Evolutionary conservation across 2,329 filamentous ascomycete species (phyloP).

Genomic region (Fusarium anthophilum): DNA sequence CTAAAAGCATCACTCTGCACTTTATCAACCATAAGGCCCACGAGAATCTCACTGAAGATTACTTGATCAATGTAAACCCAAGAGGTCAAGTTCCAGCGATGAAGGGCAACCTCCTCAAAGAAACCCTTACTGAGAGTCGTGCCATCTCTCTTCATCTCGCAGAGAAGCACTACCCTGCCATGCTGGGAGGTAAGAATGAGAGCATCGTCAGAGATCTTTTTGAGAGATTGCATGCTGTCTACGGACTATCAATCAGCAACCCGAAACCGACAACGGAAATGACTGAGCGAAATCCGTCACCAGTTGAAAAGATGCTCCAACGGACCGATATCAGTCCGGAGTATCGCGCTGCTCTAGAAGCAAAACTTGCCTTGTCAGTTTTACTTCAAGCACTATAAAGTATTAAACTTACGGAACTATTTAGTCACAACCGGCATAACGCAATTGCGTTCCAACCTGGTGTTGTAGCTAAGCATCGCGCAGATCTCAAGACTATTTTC

Average conservation of each 20-base stretch:
- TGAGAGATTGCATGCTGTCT: constrained; percentile 1
- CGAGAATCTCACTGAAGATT: constrained; percentile 4
- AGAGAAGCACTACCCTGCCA: constrained; percentile 23
- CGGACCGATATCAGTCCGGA: constrained; percentile 4
- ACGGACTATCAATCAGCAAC: constrained; percentile 16
- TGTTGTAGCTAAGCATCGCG: constrained; percentile 4
- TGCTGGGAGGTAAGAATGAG: background rate
- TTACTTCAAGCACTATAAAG: accelerated
- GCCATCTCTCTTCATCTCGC: constrained; percentile 20
- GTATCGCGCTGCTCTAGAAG: constrained; percentile 5
- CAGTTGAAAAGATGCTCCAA: constrained; percentile 7
- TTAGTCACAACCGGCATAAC: constrained; percentile 13
- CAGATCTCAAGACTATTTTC: constrained; percentile 1
- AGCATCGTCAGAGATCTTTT: background rate
- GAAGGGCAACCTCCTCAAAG: constrained; percentile 1
- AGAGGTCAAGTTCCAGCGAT: constrained; percentile 22
- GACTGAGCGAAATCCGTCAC: constrained; percentile 5
- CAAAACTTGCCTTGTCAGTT: constrained; percentile 10
- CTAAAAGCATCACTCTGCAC: background rate
- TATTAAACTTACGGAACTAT: background rate
- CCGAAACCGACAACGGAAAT: constrained; percentile 13
- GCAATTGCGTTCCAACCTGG: constrained; percentile 10
- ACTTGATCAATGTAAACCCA: constrained; percentile 11
- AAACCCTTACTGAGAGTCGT: constrained; percentile 14
- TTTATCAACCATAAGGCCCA: constrained; percentile 15